Evolutionary conservation across 805 yeast species (phyloP), one percentile per base, ranked within the genome.

Genomic region (Saccharomycopsis synnaedendra): DNA sequence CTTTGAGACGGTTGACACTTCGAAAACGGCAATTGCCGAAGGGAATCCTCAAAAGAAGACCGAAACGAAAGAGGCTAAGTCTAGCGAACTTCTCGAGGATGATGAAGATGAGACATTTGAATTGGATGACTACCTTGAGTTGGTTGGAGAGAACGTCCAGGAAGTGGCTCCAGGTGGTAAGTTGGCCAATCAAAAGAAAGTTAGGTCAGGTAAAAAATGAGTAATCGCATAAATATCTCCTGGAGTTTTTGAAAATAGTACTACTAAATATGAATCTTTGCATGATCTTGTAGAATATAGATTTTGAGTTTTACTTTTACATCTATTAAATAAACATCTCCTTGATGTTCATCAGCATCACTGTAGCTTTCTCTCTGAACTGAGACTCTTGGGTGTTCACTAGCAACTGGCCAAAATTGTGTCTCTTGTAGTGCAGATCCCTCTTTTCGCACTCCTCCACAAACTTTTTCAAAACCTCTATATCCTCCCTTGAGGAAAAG

Each of bases 111-210:
- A 48, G 42, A 54, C 56, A 32, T 39, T 53, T 10, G 58, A 55
- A 35, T 54, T 56, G 47, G 78, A 77, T 55, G 79, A 71, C 47
- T 78, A 78, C 59, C 60, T 80, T 47, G 81, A 75, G 44, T 65
- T 83, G 55, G 62, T 83, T 66, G 82, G 82, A 5, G 71, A 72
- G 53, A 73, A 74, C 51, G 79, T 64, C 30, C 66, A 68, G 52
- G 77, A 75, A 54, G 78, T 76, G 40, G 75, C 69, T 56, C 64
- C 70, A 56, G 82, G 82, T 53, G 82, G 82, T 56, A 67, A 68
- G 50, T 61, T 77, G 50, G 69, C 63, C 37, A 68, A 66, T 42
- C 73, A 69, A 62, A 72, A 70, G 64, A 69, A 67, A 35, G 45
- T 27, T 29, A 33, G 6, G 10, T 30, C 32, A 42, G 10, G 9